Evolutionary conservation across 2,329 filamentous ascomycete genomes (phyloP).

Genomic region (Microdochium trichocladiopsis): DNA sequence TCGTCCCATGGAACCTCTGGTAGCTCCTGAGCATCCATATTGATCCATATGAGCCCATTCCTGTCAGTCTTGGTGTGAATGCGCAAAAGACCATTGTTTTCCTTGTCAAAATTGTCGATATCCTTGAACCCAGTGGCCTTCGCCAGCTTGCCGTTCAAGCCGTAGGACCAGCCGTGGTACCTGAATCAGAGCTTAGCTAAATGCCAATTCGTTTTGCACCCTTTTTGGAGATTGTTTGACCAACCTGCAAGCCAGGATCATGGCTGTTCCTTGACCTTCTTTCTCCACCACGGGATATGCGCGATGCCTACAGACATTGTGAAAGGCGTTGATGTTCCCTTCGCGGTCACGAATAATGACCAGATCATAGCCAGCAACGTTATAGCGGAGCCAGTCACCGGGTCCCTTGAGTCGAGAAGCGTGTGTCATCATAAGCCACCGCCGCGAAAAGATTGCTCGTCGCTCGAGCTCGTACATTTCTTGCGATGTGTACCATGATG

Average conservation of each 20-base stretch:
- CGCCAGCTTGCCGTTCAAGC: slow-evolving; percentile 46
- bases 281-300: slow-evolving; percentile 50
- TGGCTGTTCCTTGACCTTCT: slow-evolving; percentile 39
- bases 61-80: slow-evolving; percentile 46
- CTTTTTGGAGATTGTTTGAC: too few species aligned
- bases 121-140: slow-evolving; percentile 54
- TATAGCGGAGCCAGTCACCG: slow-evolving; percentile 50
- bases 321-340: slow-evolving; percentile 49
- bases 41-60: slow-evolving; percentile 52
- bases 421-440: slow-evolving; percentile 50
- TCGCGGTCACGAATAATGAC: slow-evolving; percentile 42
- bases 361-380: slow-evolving; percentile 48
- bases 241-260: slow-evolving; percentile 51
- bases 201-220: not conserved
- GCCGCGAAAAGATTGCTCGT: slow-evolving; percentile 35
- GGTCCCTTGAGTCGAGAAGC: slow-evolving; percentile 37
- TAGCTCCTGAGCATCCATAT: slow-evolving; percentile 36
- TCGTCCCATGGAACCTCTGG: slow-evolving; percentile 31
- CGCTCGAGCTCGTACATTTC: slow-evolving; percentile 32
- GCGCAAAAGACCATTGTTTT: slow-evolving; percentile 46
- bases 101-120: slow-evolving; percentile 47
- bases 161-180: slow-evolving; percentile 55
- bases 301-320: slow-evolving; percentile 56
- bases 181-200: not conserved
- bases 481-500: slow-evolving; percentile 27